phyloP scores from a whole-genome alignment of 768 basidiomycete species.

The Austroboletus eburneus region DNA sequence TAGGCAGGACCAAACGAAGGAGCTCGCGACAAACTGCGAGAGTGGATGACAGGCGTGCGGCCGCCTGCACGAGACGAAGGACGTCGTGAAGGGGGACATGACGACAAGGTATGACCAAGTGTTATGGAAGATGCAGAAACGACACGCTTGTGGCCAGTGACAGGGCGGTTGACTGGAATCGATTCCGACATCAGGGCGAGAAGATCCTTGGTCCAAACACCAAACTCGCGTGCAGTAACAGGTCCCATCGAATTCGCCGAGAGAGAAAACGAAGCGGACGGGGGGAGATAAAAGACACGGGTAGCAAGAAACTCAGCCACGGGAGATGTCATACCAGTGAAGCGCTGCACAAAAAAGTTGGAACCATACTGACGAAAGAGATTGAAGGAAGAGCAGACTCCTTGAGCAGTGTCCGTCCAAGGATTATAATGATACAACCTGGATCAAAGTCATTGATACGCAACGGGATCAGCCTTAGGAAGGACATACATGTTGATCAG shows the following conservation, averaged over 20 bases:
- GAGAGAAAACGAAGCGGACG: slow-evolving; percentile 39
- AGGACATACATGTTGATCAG: slow-evolving; percentile 89
- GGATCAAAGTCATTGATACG: slow-evolving; percentile 7
- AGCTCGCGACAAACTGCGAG: slow-evolving; percentile 59
- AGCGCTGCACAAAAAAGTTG: slow-evolving; percentile 85
- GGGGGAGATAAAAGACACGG: slow-evolving; percentile 78
- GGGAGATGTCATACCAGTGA: slow-evolving; percentile 80
- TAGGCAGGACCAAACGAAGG: slow-evolving; percentile 54
- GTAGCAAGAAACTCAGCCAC: slow-evolving; percentile 87
- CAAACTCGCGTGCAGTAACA: slow-evolving; percentile 80
- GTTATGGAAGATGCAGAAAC: slow-evolving; percentile 54
- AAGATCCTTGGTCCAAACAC: slow-evolving; percentile 80
- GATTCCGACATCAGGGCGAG: slow-evolving; percentile 60
- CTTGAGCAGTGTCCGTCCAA: slow-evolving; percentile 91
- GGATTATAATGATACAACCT: slow-evolving; percentile 98
- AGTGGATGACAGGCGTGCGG: slow-evolving; percentile 49
- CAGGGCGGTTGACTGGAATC: slow-evolving; percentile 25
- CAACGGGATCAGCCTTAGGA: background rate
- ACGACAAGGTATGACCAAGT: slow-evolving; percentile 59
- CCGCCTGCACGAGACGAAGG: slow-evolving; percentile 64
- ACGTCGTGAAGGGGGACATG: slow-evolving; percentile 64
- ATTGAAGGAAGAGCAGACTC: slow-evolving; percentile 77
- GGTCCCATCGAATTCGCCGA: slow-evolving; percentile 25
- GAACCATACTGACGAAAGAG: slow-evolving; percentile 74
- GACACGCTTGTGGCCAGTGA: slow-evolving; percentile 48